Percentiles rank a stretch among this genome's conserved stretches.
Conservation (phyloP, 108 stramenopile species). For the Aurantiochytrium sp. region DNA sequence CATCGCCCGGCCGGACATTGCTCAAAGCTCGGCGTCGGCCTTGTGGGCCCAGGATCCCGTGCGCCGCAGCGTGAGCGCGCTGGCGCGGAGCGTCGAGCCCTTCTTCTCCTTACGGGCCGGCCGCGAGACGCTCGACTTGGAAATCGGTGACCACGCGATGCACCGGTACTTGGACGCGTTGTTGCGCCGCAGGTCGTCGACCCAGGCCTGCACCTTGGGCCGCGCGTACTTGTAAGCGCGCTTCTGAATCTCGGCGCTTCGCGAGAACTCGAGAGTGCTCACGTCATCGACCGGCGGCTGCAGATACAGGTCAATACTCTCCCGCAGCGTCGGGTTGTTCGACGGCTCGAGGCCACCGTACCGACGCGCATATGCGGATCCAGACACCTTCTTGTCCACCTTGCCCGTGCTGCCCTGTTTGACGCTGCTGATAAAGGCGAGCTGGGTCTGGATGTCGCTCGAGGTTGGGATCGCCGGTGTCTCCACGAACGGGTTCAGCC, state of each 20-base stretch:
- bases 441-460: slow-evolving; percentile 17
- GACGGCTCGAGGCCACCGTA: slow-evolving; percentile 15
- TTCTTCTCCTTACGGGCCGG: background rate
- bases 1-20: no score
- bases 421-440: slow-evolving; percentile 4
- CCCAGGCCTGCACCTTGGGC: background rate
- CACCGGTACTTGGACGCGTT: background rate
- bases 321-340: background rate
- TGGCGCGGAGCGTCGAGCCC: background rate
- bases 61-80: background rate
- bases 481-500: slow-evolving; percentile 25
- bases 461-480: background rate
- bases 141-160: background rate
- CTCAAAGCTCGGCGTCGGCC: background rate
- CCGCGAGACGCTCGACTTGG: background rate
- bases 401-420: background rate
- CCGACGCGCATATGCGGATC: background rate
- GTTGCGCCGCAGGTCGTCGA: background rate
- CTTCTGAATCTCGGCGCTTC: background rate
- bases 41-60: background rate
- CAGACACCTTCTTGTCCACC: background rate
- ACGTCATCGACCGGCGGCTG: background rate
- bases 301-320: background rate
- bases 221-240: background rate
- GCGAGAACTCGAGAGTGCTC: background rate